These are phyloP conservation scores for Hylodesmum podocarpum DNA, from an alignment of 306 rosid genomes.

Conservation along the genomic window DNA sequence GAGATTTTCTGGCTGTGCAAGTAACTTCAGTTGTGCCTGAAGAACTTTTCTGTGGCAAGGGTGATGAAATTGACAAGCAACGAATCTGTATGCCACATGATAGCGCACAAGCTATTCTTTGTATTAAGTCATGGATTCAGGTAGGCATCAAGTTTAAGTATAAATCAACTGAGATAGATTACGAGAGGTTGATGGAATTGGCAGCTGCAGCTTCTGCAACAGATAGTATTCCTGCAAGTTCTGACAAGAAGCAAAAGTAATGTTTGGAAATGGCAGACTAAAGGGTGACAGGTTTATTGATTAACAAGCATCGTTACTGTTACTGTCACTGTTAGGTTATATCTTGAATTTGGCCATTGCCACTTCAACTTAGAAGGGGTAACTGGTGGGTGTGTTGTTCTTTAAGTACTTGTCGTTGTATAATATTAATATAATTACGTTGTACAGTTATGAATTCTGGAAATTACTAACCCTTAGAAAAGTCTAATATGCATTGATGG, in stretches of 20 bases:
- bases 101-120: slow-evolving; percentile 71
- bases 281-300: not conserved
- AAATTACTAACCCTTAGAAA: slow-evolving; percentile 32
- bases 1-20: slow-evolving; percentile 90
- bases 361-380: slow-evolving; percentile 26
- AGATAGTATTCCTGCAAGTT: slow-evolving; percentile 35
- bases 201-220: slow-evolving; percentile 37
- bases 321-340: slow-evolving; percentile 20
- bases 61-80: slow-evolving; percentile 79
- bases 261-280: not conserved
- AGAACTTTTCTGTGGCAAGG: slow-evolving; percentile 81
- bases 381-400: slow-evolving; percentile 23
- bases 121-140: slow-evolving; percentile 85
- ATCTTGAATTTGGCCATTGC: slow-evolving; percentile 17
- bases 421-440: slow-evolving; percentile 17
- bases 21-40: slow-evolving; percentile 85
- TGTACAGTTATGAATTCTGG: slow-evolving; percentile 48
- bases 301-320: slow-evolving; percentile 17
- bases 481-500: slow-evolving; percentile 8
- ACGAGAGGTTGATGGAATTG: slow-evolving; percentile 49
- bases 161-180: slow-evolving; percentile 48
- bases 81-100: slow-evolving; percentile 71
- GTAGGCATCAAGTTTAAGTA: slow-evolving; percentile 80
- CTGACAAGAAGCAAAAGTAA: slow-evolving; percentile 47
- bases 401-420: slow-evolving; percentile 31